Conservation (phyloP, 345 rosid genomes). For the Anastatica hierochuntica region DNA sequence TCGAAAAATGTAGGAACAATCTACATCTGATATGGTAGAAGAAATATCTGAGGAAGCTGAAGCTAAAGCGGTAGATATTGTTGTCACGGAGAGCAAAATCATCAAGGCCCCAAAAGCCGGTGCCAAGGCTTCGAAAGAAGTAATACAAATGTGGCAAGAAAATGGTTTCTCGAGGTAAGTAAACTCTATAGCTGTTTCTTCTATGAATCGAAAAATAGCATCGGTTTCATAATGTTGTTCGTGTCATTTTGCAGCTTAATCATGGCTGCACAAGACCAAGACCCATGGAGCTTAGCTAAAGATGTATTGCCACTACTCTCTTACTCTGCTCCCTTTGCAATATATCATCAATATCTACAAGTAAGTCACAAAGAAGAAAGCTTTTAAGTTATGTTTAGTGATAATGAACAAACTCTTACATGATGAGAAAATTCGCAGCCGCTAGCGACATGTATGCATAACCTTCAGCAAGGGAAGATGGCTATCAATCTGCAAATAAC, state of each 20-base stretch:
- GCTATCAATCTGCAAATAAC: conserved; percentile 78
- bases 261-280: conserved; percentile 78
- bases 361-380: conserved; percentile 21
- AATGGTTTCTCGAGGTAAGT: conserved; percentile 83
- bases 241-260: conserved; percentile 42
- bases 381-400: not conserved
- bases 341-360: conserved; percentile 90
- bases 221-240: not conserved
- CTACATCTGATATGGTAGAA: conserved; percentile 38
- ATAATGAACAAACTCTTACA: not conserved
- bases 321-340: conserved; percentile 82
- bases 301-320: conserved; percentile 67
- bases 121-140: conserved; percentile 57
- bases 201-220: not conserved
- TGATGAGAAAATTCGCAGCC: conserved; percentile 39
- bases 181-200: not conserved
- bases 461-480: conserved; percentile 68
- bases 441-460: conserved; percentile 81
- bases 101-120: conserved; percentile 64
- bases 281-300: conserved; percentile 58
- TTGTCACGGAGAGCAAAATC: conserved; percentile 20
- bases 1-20: conserved; percentile 31
- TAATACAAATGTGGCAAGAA: conserved; percentile 54
- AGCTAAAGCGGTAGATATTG: conserved; percentile 23
- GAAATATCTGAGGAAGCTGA: conserved; percentile 34